A percentile compares a stretch with the other conserved stretches of the same genome.
Evolutionary conservation across 2,329 filamentous ascomycete species (phyloP).

Genomic region (Penicillium hesseltinei): DNA sequence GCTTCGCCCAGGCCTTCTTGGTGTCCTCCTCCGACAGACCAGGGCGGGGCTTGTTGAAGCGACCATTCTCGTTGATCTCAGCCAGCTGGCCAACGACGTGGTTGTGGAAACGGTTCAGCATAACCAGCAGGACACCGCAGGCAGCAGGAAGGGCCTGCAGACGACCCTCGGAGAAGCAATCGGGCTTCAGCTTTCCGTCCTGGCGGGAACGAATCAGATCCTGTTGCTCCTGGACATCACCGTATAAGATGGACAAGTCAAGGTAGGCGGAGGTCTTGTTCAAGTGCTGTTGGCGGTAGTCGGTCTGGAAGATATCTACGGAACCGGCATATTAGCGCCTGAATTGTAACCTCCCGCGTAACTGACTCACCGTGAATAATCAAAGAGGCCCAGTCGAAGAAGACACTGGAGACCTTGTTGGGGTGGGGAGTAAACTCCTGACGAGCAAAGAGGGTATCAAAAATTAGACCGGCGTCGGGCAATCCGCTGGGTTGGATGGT

Average conservation of each 20-base stretch:
- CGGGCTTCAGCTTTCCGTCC: conserved; percentile 69
- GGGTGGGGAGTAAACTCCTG: conserved; percentile 54
- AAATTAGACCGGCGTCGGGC: conserved; percentile 60
- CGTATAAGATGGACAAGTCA: conserved; percentile 70
- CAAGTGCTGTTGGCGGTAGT: conserved; percentile 57
- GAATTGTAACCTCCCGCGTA: neutral
- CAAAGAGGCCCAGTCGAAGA: conserved; percentile 72
- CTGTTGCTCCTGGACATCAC: conserved; percentile 55
- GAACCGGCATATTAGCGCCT: neutral
- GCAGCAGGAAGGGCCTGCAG: conserved; percentile 70
- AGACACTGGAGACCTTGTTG: conserved; percentile 68
- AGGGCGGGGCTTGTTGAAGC: conserved; percentile 66
- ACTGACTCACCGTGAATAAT: conserved; percentile 62
- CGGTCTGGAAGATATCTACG: conserved; percentile 67
- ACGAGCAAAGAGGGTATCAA: conserved; percentile 47
- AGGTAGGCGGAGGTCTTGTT: conserved; percentile 71
- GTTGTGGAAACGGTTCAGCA: conserved; percentile 80
- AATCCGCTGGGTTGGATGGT: conserved; percentile 61
- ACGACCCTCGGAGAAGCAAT: conserved; percentile 69
- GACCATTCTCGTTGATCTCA: conserved; percentile 77
- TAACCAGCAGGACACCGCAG: conserved; percentile 68
- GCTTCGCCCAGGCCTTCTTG: conserved; percentile 59
- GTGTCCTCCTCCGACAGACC: conserved; percentile 52
- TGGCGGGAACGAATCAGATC: conserved; percentile 60
- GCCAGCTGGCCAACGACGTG: conserved; percentile 75